Evolutionary conservation across 768 basidiomycete genomes (phyloP).

Genomic region (Leccinellum albellum): DNA sequence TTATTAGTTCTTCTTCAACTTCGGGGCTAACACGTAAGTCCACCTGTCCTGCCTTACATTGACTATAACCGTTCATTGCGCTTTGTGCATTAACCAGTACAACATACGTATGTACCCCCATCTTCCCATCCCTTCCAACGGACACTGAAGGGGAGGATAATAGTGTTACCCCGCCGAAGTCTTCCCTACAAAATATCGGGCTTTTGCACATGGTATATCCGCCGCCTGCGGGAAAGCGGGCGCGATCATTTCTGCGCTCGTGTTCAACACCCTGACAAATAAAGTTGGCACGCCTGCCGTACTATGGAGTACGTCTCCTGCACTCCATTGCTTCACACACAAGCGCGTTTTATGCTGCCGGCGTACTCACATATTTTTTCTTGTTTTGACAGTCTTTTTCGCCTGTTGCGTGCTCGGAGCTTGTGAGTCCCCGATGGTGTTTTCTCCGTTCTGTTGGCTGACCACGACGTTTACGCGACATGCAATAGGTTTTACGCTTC

Average conservation of each 20-base stretch:
- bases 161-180: constrained; percentile 75
- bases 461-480: background rate
- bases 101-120: constrained; percentile 40
- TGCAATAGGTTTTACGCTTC: constrained; percentile 35
- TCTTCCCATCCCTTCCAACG: no score
- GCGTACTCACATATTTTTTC: background rate
- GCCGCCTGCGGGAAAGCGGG: constrained; percentile 74
- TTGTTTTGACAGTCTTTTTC: constrained; percentile 54
- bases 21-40: constrained; percentile 65
- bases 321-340: background rate
- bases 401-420: constrained; percentile 60
- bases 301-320: constrained; percentile 61
- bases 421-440: constrained; percentile 19
- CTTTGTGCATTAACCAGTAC: constrained; percentile 33
- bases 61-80: background rate
- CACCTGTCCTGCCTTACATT: background rate
- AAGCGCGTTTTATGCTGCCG: background rate
- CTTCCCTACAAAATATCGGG: constrained; percentile 73
- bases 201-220: constrained; percentile 69
- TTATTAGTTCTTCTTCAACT: constrained; percentile 75
- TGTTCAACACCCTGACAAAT: constrained; percentile 59
- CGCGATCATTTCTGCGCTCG: constrained; percentile 73
- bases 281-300: constrained; percentile 62
- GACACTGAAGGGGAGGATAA: constrained; percentile 1
- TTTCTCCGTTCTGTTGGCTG: background rate